Percentiles rank a stretch among this genome's conserved stretches.
Evolutionary conservation across 805 yeast genomes (phyloP).

Genomic region (Ascoidea tarda): DNA sequence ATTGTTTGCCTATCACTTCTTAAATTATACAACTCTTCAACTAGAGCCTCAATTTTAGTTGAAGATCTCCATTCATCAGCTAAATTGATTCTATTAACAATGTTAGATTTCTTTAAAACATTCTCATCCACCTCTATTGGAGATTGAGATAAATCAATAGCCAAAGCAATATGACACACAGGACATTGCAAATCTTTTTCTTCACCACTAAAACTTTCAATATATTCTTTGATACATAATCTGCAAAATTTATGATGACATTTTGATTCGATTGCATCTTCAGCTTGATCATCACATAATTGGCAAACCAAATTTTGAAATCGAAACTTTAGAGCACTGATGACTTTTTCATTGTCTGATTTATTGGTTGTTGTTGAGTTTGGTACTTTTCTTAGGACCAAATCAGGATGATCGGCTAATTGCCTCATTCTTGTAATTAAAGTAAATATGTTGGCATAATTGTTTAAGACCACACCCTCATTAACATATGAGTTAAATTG

Average conservation of each 20-base stretch:
- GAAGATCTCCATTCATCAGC: constrained; percentile 81
- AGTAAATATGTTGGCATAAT: constrained; percentile 94
- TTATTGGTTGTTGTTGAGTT: constrained; percentile 11
- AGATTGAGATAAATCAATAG: constrained; percentile 82
- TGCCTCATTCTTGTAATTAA: constrained; percentile 96
- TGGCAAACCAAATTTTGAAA: constrained; percentile 65
- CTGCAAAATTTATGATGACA: constrained; percentile 94
- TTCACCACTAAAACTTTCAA: constrained; percentile 49
- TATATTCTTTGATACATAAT: constrained; percentile 80
- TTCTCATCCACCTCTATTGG: constrained; percentile 57
- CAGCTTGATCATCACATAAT: constrained; percentile 95
- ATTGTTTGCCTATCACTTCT: constrained; percentile 81
- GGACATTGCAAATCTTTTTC: constrained; percentile 67
- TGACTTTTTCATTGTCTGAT: constrained; percentile 22
- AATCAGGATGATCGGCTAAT: constrained; percentile 95
- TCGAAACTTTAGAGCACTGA: background rate
- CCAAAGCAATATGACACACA: constrained; percentile 86
- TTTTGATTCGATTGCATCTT: constrained; percentile 88
- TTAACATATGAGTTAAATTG: constrained; percentile 87
- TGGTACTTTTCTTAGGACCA: constrained; percentile 64
- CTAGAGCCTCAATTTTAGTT: constrained; percentile 91
- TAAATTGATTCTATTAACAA: constrained; percentile 79
- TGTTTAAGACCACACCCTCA: constrained; percentile 91
- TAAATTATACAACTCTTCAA: constrained; percentile 79
- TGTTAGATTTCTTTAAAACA: constrained; percentile 37